phyloP scores from a whole-genome alignment of 2,329 filamentous ascomycete genomes.

The Didymella sp. region DNA sequence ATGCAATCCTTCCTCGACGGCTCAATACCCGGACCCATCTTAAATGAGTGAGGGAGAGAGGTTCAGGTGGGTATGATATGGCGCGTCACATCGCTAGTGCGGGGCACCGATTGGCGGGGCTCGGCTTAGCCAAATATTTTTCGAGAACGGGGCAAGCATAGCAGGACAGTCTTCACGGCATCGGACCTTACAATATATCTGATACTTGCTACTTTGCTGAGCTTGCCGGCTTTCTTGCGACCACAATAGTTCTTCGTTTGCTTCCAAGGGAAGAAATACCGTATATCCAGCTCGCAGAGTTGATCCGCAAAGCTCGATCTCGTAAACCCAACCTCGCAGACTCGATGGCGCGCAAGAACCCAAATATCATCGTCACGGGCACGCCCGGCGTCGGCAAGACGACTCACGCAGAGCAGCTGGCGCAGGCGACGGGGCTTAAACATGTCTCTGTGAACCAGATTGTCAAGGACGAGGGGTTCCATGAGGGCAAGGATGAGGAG shows the following conservation, averaged over 20 bases:
- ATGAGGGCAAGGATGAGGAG: slow-evolving; percentile 87
- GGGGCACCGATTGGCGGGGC: slow-evolving; percentile 17
- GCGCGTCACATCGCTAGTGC: slow-evolving; percentile 2
- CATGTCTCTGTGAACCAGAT: slow-evolving; percentile 90
- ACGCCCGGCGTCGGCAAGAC: slow-evolving; percentile 97
- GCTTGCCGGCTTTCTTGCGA: neutral
- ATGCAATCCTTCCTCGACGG: neutral
- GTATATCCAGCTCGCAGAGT: too few relatives aligned
- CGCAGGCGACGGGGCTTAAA: slow-evolving; percentile 75
- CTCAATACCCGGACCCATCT: neutral
- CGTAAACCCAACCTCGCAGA: neutral
- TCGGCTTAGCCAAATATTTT: slow-evolving; percentile 11
- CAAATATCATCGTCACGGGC: slow-evolving; percentile 94
- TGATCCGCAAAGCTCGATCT: too few relatives aligned
- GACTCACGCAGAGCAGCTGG: slow-evolving; percentile 84
- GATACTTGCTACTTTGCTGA: too few relatives aligned
- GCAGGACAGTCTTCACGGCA: neutral
- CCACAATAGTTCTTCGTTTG: neutral
- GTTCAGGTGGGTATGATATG: neutral
- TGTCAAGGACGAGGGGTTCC: slow-evolving; percentile 85
- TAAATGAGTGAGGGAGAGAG: too few relatives aligned
- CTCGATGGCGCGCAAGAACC: slow-evolving; percentile 56
- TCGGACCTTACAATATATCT: too few relatives aligned
- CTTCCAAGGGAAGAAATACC: too few relatives aligned
- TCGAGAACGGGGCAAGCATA: neutral